A percentile compares a stretch with the other conserved stretches of the same genome.
These are phyloP conservation scores for Penicillium sp. DNA, from an alignment of 2,329 filamentous ascomycete species.

Conservation along the genomic window DNA sequence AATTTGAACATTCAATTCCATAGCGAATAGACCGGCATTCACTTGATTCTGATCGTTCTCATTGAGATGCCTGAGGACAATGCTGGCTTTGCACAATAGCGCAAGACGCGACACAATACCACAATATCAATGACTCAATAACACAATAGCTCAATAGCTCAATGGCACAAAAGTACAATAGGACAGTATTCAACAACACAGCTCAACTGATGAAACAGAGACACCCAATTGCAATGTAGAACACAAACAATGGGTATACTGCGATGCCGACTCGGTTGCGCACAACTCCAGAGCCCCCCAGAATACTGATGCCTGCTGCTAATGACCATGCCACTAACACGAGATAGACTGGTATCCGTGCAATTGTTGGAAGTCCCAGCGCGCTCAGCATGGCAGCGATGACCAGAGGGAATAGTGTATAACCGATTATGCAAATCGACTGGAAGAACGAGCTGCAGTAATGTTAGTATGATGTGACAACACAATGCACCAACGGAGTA, in stretches of 20 bases:
- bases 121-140: background rate
- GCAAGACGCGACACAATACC: background rate
- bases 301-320: conserved; percentile 91
- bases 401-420: conserved; percentile 95
- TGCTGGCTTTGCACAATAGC: background rate
- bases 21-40: conserved; percentile 8
- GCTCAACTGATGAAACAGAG: conserved; percentile 92
- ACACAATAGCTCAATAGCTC: background rate
- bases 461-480: conserved; percentile 19
- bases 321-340: conserved; percentile 89
- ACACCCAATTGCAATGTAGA: conserved; percentile 90
- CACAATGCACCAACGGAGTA: background rate
- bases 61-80: background rate
- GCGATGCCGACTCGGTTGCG: conserved; percentile 92
- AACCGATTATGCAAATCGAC: conserved; percentile 96
- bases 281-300: conserved; percentile 92
- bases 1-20: background rate
- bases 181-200: background rate
- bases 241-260: conserved; percentile 92
- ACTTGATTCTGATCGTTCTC: conserved; percentile 2
- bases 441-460: conserved; percentile 85
- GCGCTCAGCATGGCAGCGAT: conserved; percentile 89
- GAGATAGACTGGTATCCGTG: conserved; percentile 86
- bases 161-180: background rate
- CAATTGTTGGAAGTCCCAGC: conserved; percentile 74